A percentile compares a stretch with the other conserved stretches of the same genome.
Conservation (phyloP, 305 asterid species). For the Fraxinus sp. region DNA sequence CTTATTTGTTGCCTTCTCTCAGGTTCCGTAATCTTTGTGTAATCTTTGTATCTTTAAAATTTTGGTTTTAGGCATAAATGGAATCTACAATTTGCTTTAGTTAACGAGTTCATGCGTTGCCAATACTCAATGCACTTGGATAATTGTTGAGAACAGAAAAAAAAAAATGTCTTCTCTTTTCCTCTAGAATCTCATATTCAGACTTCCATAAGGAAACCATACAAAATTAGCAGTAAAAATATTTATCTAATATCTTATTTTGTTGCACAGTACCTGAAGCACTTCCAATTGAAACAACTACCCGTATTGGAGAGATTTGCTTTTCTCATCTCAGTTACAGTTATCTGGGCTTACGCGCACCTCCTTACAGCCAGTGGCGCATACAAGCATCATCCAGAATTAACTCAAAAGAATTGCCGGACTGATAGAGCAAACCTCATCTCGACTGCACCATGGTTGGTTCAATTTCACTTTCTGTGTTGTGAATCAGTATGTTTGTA, state of each 20-base stretch:
- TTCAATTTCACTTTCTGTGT: constrained; percentile 2
- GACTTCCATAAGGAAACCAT: background rate
- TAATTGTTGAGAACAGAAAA: background rate
- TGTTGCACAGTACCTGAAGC: constrained; percentile 70
- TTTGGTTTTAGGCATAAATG: background rate
- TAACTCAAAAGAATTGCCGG: constrained; percentile 73
- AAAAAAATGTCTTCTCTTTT: background rate
- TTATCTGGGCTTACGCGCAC: constrained; percentile 96
- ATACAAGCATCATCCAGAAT: constrained; percentile 74
- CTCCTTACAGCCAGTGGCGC: constrained; percentile 96
- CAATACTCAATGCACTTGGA: background rate
- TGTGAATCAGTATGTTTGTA: background rate
- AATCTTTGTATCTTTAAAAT: background rate
- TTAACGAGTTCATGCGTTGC: background rate
- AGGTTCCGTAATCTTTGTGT: constrained; percentile 40
- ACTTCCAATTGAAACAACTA: constrained; percentile 65
- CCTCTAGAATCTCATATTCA: background rate
- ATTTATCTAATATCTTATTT: constrained; percentile 10
- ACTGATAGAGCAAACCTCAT: constrained; percentile 83
- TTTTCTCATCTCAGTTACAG: constrained; percentile 63
- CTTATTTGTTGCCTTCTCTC: constrained; percentile 83
- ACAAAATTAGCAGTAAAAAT: background rate
- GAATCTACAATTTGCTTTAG: background rate
- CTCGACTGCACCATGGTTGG: constrained; percentile 84
- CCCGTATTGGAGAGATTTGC: constrained; percentile 87